Evolutionary conservation across 495 filamentous ascomycete species (phyloP).

Genomic region (Podospora tetraspora): DNA sequence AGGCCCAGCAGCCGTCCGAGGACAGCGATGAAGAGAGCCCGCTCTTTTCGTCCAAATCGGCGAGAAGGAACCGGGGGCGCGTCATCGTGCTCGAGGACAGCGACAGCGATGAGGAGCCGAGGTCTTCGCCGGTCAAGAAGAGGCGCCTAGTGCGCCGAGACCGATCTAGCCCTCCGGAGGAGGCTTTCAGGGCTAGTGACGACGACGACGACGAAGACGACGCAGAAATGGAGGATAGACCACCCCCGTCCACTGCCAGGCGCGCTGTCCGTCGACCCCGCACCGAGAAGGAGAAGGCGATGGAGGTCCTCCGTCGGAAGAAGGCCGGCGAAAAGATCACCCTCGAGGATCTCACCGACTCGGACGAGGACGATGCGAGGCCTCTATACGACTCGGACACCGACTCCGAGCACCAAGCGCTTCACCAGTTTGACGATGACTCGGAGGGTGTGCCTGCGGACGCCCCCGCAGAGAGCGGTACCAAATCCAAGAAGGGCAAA

Average conservation of each 20-base stretch:
- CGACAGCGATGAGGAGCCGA: background rate
- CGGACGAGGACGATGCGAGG: slow-evolving; percentile 29
- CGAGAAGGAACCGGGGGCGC: background rate
- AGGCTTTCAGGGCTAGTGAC: background rate
- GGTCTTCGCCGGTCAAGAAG: slow-evolving; percentile 2
- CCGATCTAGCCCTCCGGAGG: background rate
- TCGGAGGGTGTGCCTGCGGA: slow-evolving; percentile 28
- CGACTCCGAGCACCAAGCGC: slow-evolving; percentile 25
- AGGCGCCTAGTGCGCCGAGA: slow-evolving; percentile 11
- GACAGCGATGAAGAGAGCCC: slow-evolving; percentile 4
- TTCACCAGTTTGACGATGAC: slow-evolving; percentile 47
- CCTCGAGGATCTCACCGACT: slow-evolving; percentile 28
- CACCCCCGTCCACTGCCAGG: background rate
- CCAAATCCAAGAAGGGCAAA: slow-evolving; percentile 14
- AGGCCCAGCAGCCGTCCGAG: background rate
- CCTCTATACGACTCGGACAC: slow-evolving; percentile 43
- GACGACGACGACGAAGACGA: background rate
- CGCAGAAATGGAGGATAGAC: slow-evolving; percentile 6
- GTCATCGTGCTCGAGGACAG: background rate
- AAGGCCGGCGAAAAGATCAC: slow-evolving; percentile 53
- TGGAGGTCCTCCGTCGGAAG: slow-evolving; percentile 26
- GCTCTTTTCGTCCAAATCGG: background rate
- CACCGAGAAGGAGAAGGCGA: slow-evolving; percentile 27
- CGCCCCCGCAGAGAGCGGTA: slow-evolving; percentile 11
- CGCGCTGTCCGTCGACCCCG: slow-evolving; percentile 11